Conservation (phyloP, 805 yeast species). For the Saccharomycopsis fibuligera region DNA sequence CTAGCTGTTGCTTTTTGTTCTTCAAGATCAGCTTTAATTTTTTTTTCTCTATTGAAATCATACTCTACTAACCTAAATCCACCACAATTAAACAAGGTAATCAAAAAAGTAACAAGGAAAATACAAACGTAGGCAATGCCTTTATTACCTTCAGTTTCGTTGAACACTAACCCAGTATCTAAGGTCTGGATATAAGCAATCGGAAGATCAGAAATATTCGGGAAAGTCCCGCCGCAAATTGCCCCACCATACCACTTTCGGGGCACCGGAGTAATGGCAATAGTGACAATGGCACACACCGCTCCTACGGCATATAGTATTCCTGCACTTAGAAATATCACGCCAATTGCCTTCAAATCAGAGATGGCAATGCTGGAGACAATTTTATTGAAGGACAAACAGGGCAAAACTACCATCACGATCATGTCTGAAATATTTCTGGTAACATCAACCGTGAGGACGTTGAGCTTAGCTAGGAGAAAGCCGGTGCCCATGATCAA, state of each 20-base stretch:
- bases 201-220: conserved; percentile 78
- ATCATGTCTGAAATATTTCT: conserved; percentile 65
- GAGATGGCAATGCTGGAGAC: conserved; percentile 58
- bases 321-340: conserved; percentile 44
- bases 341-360: conserved; percentile 68
- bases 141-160: conserved; percentile 51
- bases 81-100: conserved; percentile 71
- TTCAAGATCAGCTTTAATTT: neutral
- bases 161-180: conserved; percentile 55
- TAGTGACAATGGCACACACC: conserved; percentile 34
- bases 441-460: conserved; percentile 60
- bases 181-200: conserved; percentile 76
- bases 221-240: conserved; percentile 64
- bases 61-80: conserved; percentile 60
- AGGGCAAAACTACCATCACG: conserved; percentile 65
- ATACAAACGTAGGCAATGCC: conserved; percentile 85
- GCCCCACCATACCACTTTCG: conserved; percentile 72
- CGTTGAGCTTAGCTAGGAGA: conserved; percentile 52
- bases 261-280: conserved; percentile 54
- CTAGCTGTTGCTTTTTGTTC: neutral
- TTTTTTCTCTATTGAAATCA: conserved; percentile 51
- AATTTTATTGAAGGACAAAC: conserved; percentile 67
- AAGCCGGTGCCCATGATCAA: conserved; percentile 65
- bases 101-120: conserved; percentile 60
- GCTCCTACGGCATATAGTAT: conserved; percentile 42